Percentiles rank a stretch among this genome's conserved stretches.
Evolutionary conservation across 2,329 filamentous ascomycete species (phyloP).

Genomic region (Raffaelea albimanens): DNA sequence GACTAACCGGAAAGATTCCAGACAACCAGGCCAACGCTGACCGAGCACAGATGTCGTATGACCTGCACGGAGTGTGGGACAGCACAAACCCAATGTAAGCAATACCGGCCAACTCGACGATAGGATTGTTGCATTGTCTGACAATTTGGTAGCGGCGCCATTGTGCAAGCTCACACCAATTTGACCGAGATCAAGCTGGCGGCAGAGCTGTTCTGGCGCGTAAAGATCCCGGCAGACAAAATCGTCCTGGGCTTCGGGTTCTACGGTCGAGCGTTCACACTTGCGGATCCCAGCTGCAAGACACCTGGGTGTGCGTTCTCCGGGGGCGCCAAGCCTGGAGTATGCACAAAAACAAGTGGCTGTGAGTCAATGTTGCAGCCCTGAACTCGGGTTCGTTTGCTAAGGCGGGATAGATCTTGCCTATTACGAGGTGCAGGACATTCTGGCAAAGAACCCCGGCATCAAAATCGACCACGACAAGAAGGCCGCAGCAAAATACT

Average conservation of each 20-base stretch:
- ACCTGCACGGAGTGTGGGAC: constrained; percentile 11
- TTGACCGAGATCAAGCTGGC: constrained; percentile 29
- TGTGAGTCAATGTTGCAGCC: too few relatives aligned
- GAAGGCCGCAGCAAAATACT: too few relatives aligned
- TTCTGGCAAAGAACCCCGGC: too few relatives aligned
- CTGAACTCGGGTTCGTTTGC: too few relatives aligned
- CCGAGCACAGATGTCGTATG: constrained; percentile 23
- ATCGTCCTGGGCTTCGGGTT: constrained; percentile 31
- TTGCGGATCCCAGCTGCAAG: constrained; percentile 11
- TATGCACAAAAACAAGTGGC: constrained; percentile 15
- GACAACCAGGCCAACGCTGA: too few relatives aligned
- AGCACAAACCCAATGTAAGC: too few relatives aligned
- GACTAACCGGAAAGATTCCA: too few relatives aligned
- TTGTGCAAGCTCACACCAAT: constrained; percentile 27
- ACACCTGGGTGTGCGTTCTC: constrained; percentile 14
- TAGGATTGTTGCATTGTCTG: too few relatives aligned
- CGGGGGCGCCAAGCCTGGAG: background rate
- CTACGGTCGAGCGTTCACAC: constrained; percentile 24
- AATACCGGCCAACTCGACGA: too few relatives aligned
- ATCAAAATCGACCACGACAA: too few relatives aligned
- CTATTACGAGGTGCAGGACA: too few relatives aligned
- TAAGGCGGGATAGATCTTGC: too few relatives aligned
- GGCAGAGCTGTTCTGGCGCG: constrained; percentile 33
- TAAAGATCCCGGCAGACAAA: constrained; percentile 26
- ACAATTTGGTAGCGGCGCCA: background rate